These are phyloP conservation scores for Rhizopus delemar DNA, from an alignment of 371 early-diverging fungal species.

Conservation along the genomic window DNA sequence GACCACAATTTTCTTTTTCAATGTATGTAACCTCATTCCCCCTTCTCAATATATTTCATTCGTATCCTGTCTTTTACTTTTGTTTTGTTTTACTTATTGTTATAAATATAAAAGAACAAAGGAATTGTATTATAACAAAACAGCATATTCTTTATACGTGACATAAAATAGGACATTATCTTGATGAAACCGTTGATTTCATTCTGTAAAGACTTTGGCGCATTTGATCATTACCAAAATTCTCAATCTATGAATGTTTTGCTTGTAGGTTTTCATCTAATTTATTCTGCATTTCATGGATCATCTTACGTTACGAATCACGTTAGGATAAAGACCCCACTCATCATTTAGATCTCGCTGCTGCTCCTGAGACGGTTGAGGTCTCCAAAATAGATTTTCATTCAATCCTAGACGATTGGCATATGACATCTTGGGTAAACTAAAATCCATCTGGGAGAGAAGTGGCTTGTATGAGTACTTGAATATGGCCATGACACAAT, in stretches of 20 bases:
- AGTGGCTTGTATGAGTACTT: constrained; percentile 17
- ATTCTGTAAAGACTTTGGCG: constrained; percentile 37
- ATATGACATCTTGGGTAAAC: constrained; percentile 19
- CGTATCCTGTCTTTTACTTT: neutral
- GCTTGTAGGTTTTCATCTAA: neutral
- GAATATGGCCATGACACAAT: constrained; percentile 39
- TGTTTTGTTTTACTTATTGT: too few species aligned
- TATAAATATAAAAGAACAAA: too few species aligned
- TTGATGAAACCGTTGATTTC: constrained; percentile 24
- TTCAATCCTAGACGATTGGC: constrained; percentile 2
- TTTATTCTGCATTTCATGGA: constrained; percentile 2
- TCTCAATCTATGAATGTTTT: constrained; percentile 36
- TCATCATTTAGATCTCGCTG: constrained; percentile 5
- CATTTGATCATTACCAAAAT: constrained; percentile 51
- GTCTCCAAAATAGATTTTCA: constrained; percentile 20
- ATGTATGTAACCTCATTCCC: neutral
- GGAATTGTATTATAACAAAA: too few species aligned
- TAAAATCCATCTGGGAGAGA: constrained; percentile 24
- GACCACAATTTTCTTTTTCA: neutral
- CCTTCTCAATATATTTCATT: neutral
- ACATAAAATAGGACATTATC: neutral
- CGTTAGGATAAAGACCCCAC: constrained; percentile 48
- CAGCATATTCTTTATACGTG: too few species aligned
- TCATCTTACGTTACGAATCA: constrained; percentile 42
- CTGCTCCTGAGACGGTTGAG: neutral